Evolutionary conservation across 345 rosid species (phyloP), one percentile per base, ranked within the genome.

Genomic region (Syzygium grande): DNA sequence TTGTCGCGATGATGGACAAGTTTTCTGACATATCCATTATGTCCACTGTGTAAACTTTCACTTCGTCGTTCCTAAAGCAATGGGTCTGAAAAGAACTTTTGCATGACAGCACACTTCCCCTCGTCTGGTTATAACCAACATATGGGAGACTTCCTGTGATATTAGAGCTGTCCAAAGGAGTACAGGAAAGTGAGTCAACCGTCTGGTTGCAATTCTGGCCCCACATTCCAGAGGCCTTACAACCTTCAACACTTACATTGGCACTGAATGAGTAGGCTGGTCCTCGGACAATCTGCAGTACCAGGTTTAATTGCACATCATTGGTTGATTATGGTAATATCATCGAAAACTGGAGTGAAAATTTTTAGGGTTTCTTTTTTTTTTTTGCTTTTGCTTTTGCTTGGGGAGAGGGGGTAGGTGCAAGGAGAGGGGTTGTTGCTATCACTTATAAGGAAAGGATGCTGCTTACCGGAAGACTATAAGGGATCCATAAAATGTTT

Each of bases 131-230:
- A 90, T 84, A 86, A 55, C 87, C 85, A 49, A 85, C 51, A 86
- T 54, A 86, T 22, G 90, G 84, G 87, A 85, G 22, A 85, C 83
- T 90, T 84, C 84, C 91, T 5, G 88, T 53, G 68, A 84, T 52
- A 87, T 52, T 91, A 87, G 89, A 90, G 88, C 89, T 91, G 85
- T 89, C 92, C 63, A 91, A 92, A 89, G 49, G 92, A 89, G 92
- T 89, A 89, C 99, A 97, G 5, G 93, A 91, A 91, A 97, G 97
- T 30, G 89, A 91, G 84, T 93, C 91, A 65, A 97, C 89, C 29
- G 97, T 95, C 92, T 94, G 96, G 93, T 96, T 95, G 95, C 99
- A 97, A 88, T 89, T 93, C 90, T 92, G 96, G 21, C 99, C 99
- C 95, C 94, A 94, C 95, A 92, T 92, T 58, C 92, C 92, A 88